Percentiles rank a stretch among this genome's conserved stretches.
Conservation (phyloP, 305 asterid species). For the Ilex paraguariensis region DNA sequence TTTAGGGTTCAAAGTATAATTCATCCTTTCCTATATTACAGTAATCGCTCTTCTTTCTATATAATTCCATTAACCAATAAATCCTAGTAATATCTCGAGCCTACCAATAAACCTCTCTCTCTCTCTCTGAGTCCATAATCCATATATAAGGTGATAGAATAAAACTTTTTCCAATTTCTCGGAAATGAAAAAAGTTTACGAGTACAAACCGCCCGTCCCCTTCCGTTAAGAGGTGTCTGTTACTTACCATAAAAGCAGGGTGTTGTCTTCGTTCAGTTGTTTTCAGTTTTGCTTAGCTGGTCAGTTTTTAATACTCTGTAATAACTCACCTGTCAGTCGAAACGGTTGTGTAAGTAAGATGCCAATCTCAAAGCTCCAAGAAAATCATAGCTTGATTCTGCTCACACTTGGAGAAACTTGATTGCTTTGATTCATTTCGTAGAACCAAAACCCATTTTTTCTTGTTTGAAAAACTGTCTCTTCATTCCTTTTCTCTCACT, state of each 20-base stretch:
- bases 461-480: constrained; percentile 26
- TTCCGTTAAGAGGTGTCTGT: constrained; percentile 13
- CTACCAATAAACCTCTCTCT: no score
- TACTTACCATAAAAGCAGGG: constrained; percentile 5
- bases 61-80: no score
- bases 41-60: no score
- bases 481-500: constrained; percentile 48
- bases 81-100: no score
- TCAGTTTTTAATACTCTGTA: constrained; percentile 22
- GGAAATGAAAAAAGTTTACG: no score
- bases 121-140: no score
- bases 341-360: constrained; percentile 30
- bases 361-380: constrained; percentile 19
- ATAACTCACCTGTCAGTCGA: constrained; percentile 31
- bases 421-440: constrained; percentile 26
- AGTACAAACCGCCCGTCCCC: not conserved
- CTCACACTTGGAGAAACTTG: constrained; percentile 15
- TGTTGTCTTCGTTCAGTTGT: constrained; percentile 5
- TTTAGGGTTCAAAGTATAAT: no score
- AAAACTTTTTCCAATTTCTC: no score
- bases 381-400: constrained; percentile 2
- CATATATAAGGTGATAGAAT: no score
- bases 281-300: constrained; percentile 10
- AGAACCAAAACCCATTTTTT: constrained; percentile 24
- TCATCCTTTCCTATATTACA: no score